Percentiles rank a stretch among this genome's conserved stretches.
Evolutionary conservation across 768 basidiomycete species (phyloP).

Genomic region (Phlebiopsis flavidoalba): DNA sequence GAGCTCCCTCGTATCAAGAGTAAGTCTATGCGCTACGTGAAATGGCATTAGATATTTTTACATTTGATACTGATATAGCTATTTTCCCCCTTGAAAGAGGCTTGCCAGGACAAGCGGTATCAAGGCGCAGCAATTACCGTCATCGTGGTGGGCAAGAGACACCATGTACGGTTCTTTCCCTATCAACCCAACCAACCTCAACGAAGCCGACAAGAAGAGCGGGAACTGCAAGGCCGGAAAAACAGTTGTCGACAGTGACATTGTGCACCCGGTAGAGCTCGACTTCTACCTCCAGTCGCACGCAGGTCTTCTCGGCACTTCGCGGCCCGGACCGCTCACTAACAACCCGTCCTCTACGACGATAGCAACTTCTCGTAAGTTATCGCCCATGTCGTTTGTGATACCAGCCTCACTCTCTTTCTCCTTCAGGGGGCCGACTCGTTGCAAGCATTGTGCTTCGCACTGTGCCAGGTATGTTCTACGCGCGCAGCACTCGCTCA

Average conservation of each 20-base stretch:
- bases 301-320: constrained; percentile 73
- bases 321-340: constrained; percentile 62
- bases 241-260: constrained; percentile 71
- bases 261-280: constrained; percentile 66
- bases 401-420: not conserved
- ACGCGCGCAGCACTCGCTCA: constrained; percentile 76
- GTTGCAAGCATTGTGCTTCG: constrained; percentile 66
- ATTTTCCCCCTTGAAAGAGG: constrained; percentile 37
- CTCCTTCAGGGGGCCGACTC: constrained; percentile 49
- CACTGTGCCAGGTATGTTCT: constrained; percentile 78
- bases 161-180: constrained; percentile 65
- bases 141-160: constrained; percentile 76
- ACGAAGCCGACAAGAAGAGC: constrained; percentile 29
- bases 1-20: constrained; percentile 2
- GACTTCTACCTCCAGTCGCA: constrained; percentile 81
- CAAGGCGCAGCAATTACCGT: constrained; percentile 65
- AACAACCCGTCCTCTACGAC: constrained; percentile 43
- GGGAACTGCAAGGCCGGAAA: constrained; percentile 74
- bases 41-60: constrained; percentile 1
- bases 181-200: constrained; percentile 25
- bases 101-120: constrained; percentile 51
- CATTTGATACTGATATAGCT: constrained; percentile 2
- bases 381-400: not conserved
- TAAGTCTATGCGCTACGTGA: not conserved
- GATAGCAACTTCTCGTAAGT: constrained; percentile 60